Percentiles rank a stretch among this genome's conserved stretches.
Evolutionary conservation across 2,329 filamentous ascomycete genomes (phyloP).

Genomic region (Setomelanomma holmii): DNA sequence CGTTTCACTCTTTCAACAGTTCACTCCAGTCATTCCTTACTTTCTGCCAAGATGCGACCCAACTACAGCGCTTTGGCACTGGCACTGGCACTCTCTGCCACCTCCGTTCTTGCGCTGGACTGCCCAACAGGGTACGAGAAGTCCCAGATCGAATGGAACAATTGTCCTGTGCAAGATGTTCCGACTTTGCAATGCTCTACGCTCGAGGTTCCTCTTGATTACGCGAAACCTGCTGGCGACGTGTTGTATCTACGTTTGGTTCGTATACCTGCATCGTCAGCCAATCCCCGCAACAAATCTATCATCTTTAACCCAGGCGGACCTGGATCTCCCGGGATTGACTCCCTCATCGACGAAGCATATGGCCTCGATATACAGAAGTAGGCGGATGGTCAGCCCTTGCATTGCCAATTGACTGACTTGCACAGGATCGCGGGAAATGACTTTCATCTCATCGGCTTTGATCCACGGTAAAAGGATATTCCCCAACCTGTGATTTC

Average conservation of each 20-base stretch:
- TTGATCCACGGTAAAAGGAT: constrained; percentile 5
- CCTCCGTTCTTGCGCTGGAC: constrained; percentile 1
- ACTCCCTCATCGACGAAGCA: not conserved
- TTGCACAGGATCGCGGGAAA: not conserved
- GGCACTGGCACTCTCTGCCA: not conserved
- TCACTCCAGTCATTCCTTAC: not conserved
- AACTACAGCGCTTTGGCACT: not conserved
- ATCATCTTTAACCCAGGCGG: constrained; percentile 2
- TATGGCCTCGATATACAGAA: not conserved
- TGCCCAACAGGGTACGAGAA: constrained; percentile 5
- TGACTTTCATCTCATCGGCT: constrained; percentile 4
- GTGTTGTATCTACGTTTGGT: constrained; percentile 7
- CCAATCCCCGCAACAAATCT: constrained; percentile 1
- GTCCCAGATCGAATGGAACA: constrained; percentile 1
- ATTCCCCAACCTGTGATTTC: not conserved
- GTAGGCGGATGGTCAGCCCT: not conserved
- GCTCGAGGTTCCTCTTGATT: constrained; percentile 57
- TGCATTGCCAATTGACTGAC: not conserved
- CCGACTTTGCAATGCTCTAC: constrained; percentile 54
- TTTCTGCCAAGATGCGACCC: not conserved
- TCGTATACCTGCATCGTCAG: not conserved
- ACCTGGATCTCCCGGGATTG: not conserved
- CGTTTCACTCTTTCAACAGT: not conserved
- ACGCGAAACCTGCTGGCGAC: constrained; percentile 4
- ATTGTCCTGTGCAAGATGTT: not conserved